phyloP scores from a whole-genome alignment of 805 yeast species.

The Cyberlindnera sargentensis region DNA sequence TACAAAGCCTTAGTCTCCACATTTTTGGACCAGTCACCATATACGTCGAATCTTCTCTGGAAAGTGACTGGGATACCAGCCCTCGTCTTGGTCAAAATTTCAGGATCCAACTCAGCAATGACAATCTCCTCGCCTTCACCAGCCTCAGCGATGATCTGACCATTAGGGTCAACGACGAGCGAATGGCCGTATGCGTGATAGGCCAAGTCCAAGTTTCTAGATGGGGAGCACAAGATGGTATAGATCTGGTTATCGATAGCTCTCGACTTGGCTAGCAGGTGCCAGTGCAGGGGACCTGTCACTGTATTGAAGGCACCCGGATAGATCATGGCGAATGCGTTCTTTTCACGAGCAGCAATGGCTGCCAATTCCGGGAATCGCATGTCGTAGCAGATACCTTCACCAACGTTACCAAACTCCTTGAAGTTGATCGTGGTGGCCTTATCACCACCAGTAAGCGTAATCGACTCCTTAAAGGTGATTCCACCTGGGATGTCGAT shows the following conservation, averaged over 20 bases:
- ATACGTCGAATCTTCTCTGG: constrained; percentile 69
- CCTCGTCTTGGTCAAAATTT: constrained; percentile 48
- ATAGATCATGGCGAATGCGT: constrained; percentile 72
- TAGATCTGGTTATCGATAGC: constrained; percentile 73
- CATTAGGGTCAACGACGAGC: constrained; percentile 58
- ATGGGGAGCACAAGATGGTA: constrained; percentile 81
- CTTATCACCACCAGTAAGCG: constrained; percentile 73
- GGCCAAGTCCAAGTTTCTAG: constrained; percentile 54
- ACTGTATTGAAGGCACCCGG: constrained; percentile 87
- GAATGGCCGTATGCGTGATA: constrained; percentile 70
- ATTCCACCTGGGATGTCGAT: constrained; percentile 92
- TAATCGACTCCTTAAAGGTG: constrained; percentile 77
- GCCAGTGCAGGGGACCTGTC: constrained; percentile 86
- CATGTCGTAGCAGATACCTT: constrained; percentile 81
- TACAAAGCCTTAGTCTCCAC: constrained; percentile 13
- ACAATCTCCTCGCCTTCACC: constrained; percentile 73
- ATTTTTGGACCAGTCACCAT: constrained; percentile 20
- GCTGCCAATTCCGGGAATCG: constrained; percentile 77
- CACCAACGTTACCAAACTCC: constrained; percentile 55
- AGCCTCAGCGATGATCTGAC: constrained; percentile 64
- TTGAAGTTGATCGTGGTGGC: constrained; percentile 51
- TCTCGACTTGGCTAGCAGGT: constrained; percentile 62
- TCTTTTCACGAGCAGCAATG: constrained; percentile 54
- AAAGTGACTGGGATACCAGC: constrained; percentile 58
- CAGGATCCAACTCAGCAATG: constrained; percentile 67